A percentile compares a stretch with the other conserved stretches of the same genome.
These are phyloP conservation scores for Trichoderma sp. DNA, from an alignment of 2,329 filamentous ascomycete species.

Conservation along the genomic window DNA sequence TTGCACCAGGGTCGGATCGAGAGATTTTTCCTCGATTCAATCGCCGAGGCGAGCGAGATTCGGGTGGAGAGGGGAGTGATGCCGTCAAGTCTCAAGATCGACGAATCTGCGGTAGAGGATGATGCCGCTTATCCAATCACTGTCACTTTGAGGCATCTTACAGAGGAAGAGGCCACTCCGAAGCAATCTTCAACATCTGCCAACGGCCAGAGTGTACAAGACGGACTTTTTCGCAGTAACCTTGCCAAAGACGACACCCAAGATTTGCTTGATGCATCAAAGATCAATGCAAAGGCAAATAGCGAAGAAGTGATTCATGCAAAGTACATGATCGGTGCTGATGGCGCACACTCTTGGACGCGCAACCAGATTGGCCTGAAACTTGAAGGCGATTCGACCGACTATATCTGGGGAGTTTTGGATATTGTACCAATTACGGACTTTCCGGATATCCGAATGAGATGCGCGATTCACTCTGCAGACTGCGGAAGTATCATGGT, in stretches of 20 bases:
- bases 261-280: not conserved
- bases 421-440: slow-evolving; percentile 30
- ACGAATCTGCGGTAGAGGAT: not conserved
- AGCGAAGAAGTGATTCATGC: not conserved
- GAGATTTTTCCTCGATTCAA: slow-evolving; percentile 14
- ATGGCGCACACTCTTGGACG: slow-evolving; percentile 30
- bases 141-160: not conserved
- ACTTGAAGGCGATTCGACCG: slow-evolving; percentile 30
- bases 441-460: slow-evolving; percentile 31
- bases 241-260: slow-evolving; percentile 13
- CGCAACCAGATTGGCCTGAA: slow-evolving; percentile 27
- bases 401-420: slow-evolving; percentile 32
- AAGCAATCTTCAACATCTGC: not conserved
- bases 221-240: not conserved
- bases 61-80: not conserved
- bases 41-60: not conserved
- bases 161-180: not conserved
- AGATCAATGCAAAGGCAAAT: not conserved
- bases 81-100: not conserved
- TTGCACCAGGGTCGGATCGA: slow-evolving; percentile 22
- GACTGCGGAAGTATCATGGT: not conserved
- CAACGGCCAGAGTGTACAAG: not conserved
- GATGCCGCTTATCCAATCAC: not conserved
- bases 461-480: slow-evolving; percentile 29
- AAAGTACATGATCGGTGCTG: slow-evolving; percentile 25